Percentiles rank a stretch among this genome's conserved stretches.
phyloP scores from a whole-genome alignment of 768 basidiomycete species.

The Agaricus blazei region DNA sequence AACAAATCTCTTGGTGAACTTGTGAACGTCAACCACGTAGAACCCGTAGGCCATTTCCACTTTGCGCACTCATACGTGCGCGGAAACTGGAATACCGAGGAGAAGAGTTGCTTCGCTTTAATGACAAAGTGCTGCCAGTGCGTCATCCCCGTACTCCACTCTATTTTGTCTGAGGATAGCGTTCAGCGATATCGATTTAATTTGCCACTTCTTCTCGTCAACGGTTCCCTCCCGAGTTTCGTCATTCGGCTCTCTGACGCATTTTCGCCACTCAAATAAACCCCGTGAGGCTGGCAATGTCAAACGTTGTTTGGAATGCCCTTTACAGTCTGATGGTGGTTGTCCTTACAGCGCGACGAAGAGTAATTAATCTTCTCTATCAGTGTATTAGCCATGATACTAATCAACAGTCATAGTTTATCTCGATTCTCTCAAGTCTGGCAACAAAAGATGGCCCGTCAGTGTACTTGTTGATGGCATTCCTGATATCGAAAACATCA shows the following conservation, averaged over 20 bases:
- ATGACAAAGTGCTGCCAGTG: slow-evolving; percentile 93
- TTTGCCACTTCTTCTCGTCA: slow-evolving; percentile 74
- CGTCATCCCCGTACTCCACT: slow-evolving; percentile 19
- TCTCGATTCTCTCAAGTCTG: slow-evolving; percentile 61
- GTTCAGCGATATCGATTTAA: slow-evolving; percentile 75
- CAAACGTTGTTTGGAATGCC: slow-evolving; percentile 74
- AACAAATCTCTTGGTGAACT: slow-evolving; percentile 72
- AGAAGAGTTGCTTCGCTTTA: slow-evolving; percentile 69
- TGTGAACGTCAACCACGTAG: slow-evolving; percentile 78
- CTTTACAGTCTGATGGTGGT: slow-evolving; percentile 46
- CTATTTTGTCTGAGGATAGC: slow-evolving; percentile 4
- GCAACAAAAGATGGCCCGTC: slow-evolving; percentile 60
- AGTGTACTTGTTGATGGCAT: slow-evolving; percentile 68
- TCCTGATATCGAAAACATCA: slow-evolving; percentile 85
- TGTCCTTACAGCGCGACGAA: slow-evolving; percentile 89
- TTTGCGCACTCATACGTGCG: slow-evolving; percentile 90
- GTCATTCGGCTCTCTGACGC: slow-evolving; percentile 81
- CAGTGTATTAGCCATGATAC: background rate
- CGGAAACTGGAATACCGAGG: slow-evolving; percentile 72
- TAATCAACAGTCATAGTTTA: slow-evolving; percentile 52
- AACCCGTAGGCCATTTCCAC: slow-evolving; percentile 84
- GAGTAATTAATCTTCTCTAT: slow-evolving; percentile 36
- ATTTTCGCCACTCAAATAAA: slow-evolving; percentile 73
- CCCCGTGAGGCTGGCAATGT: slow-evolving; percentile 64
- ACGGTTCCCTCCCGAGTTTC: slow-evolving; percentile 64